Evolutionary conservation across 2,329 filamentous ascomycete genomes (phyloP), one percentile per base, ranked within the genome.

Genomic region (Penicillium sp.): DNA sequence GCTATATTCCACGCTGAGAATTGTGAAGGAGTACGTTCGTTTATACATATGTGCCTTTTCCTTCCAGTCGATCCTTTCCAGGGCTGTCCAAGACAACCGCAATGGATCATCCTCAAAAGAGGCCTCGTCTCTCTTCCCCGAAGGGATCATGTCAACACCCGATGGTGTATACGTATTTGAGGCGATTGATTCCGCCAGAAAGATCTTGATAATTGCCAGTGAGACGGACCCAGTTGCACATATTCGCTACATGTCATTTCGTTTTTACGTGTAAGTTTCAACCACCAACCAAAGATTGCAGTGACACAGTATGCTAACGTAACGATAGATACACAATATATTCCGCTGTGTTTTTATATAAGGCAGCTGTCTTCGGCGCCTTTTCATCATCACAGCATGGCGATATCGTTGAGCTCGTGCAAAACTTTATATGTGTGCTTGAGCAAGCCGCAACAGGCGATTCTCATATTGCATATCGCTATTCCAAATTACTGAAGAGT

Each of bases 111-210:
- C 13, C 11, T 13, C n/a, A 9, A 21, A 44, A 3, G n/a, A 24
- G 4, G 42, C 24, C 8, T 13, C 23, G 10, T 43, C 47, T 1
- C 31, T 60, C 3, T 63, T 63, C 6, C 54, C 61, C 5, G 21
- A 43, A n/a, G 56, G 61, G 1, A 56, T 63, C 9, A 61, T 61
- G 61, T 36, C 47, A 2, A 46, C 55, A 10, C 19, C 61, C 1
- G 61, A 64, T 33, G 61, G 55, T 16, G 31, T 31, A 11, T 62
- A 64, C 31, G 52, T 64, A 3, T 57, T 60, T 24, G 52, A 59
- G 14, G 55, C 61, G 14, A 51, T 58, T 2, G 37, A 51, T 34
- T 55, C 61, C 9, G 61, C 61, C 6, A 51, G 31, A 26, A 52
- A 28, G 8, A 48, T 64, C 10, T 31, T 64, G 1, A 51, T 14